Evolutionary conservation across 2,329 filamentous ascomycete genomes (phyloP).

Genomic region (Sclerotinia subarctica): DNA sequence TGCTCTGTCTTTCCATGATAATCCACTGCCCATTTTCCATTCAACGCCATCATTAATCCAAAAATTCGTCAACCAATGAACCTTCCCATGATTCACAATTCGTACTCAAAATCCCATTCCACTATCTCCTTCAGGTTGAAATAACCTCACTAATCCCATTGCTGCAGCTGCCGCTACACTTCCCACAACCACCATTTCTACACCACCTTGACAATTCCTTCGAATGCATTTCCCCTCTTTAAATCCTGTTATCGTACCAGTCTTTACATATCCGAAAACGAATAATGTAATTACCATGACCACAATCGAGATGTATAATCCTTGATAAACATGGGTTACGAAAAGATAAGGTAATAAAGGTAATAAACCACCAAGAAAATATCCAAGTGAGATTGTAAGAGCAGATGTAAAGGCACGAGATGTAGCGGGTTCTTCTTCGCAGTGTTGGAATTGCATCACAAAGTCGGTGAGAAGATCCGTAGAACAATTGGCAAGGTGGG

Average conservation of each 20-base stretch:
- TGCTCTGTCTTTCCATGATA: neutral
- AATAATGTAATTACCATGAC: constrained; percentile 61
- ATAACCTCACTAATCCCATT: constrained; percentile 41
- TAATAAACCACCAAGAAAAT: constrained; percentile 56
- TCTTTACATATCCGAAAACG: constrained; percentile 64
- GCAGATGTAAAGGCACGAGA: constrained; percentile 44
- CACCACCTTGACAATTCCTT: constrained; percentile 37
- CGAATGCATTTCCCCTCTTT: constrained; percentile 32
- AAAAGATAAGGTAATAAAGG: constrained; percentile 56
- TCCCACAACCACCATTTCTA: constrained; percentile 44
- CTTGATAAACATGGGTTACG: constrained; percentile 43
- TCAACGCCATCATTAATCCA: neutral
- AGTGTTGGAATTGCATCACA: constrained; percentile 41
- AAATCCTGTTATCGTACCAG: constrained; percentile 47
- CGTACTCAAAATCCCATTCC: neutral
- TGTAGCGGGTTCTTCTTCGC: constrained; percentile 34
- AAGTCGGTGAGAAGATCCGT: constrained; percentile 39
- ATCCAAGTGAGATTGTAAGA: constrained; percentile 53
- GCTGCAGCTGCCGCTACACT: constrained; percentile 41
- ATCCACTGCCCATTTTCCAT: neutral
- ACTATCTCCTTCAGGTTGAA: constrained; percentile 30
- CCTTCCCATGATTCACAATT: constrained; percentile 15
- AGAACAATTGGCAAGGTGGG: constrained; percentile 36
- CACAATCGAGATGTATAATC: constrained; percentile 56
- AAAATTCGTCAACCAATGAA: constrained; percentile 5